These are phyloP conservation scores for Colletotrichum sp. DNA, from an alignment of 2,329 filamentous ascomycete genomes.

Conservation along the genomic window DNA sequence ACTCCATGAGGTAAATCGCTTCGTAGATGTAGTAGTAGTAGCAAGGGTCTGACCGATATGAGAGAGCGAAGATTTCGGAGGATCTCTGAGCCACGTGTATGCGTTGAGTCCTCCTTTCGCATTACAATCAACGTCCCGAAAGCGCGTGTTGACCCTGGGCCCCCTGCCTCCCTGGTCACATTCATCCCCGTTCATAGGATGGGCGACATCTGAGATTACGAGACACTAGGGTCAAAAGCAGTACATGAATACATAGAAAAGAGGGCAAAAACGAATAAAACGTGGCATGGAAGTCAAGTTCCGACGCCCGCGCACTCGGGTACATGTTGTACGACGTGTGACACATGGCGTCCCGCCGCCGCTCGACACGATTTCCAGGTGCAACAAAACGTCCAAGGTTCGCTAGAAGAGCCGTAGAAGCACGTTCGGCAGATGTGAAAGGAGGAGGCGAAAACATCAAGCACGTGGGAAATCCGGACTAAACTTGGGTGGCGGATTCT, in stretches of 20 bases:
- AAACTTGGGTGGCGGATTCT: not conserved
- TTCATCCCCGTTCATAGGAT: not conserved
- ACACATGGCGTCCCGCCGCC: not conserved
- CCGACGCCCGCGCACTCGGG: not conserved
- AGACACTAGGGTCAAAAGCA: not conserved
- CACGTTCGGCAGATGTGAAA: not conserved
- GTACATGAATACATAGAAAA: not conserved
- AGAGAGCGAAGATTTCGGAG: not conserved
- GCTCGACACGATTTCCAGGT: not conserved
- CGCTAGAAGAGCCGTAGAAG: slow-evolving; percentile 8
- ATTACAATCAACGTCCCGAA: not conserved
- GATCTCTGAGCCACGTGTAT: not conserved
- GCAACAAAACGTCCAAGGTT: not conserved
- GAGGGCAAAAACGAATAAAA: not conserved
- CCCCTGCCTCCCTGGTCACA: not conserved
- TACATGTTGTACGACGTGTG: not conserved
- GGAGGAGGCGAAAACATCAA: not conserved
- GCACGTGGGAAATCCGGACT: not conserved
- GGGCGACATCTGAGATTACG: not conserved
- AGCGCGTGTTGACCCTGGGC: not conserved
- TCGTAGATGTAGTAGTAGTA: not conserved
- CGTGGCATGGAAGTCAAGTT: not conserved
- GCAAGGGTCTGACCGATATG: not conserved
- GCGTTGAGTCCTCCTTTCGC: not conserved
- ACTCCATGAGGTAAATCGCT: not conserved